Evolutionary conservation across 2,329 filamentous ascomycete species (phyloP), one percentile per base, ranked within the genome.

Genomic region (Penicillium occitanis): DNA sequence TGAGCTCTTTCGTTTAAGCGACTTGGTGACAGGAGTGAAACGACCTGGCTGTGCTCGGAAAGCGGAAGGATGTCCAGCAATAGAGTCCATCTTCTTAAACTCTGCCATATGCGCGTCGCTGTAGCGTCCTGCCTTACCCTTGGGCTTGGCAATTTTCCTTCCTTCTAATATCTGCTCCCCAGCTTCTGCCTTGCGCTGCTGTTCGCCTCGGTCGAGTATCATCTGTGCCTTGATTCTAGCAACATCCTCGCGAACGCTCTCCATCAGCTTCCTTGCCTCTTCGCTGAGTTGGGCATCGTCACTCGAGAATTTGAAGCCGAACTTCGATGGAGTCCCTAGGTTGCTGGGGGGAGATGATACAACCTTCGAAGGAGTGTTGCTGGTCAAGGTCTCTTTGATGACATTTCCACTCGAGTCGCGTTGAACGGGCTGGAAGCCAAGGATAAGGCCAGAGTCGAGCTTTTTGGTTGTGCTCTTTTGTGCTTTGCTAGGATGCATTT

Each of bases 61-160:
- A 17, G 90, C 87, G 11, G 93, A 96, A 8, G 92, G 85, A 75
- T 97, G 93, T 68, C 89, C 89, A 51, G 88, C 91, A 74, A 98
- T 97, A 1, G 93, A 97, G 76, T 97, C 93, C 94, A 98, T 97
- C 83, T 96, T 98, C 80, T 92, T 92, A 81, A 98, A 97, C 73
- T 94, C 87, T 60, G 89, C 88, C 86, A 91, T 90, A 76, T 98
- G 94, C 44, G 87, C 88, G 69, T 92, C 90, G 75, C 92, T 97
- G 80, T 90, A 98, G 55, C 94, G 89, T 59, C 88, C 83, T 61
- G 87, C 85, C 76, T 90, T 93, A 71, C 91, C 89, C 80, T 90
- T 96, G 13, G 93, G 88, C 70, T 88, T 87, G 6, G 91, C 93
- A 73, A 96, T 91, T 77, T 88, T 92, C 70, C 94, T 89, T 10